Base-by-base conservation (phyloP, 2,329 filamentous ascomycete genomes). In the Fusarium mundagurra region DNA sequence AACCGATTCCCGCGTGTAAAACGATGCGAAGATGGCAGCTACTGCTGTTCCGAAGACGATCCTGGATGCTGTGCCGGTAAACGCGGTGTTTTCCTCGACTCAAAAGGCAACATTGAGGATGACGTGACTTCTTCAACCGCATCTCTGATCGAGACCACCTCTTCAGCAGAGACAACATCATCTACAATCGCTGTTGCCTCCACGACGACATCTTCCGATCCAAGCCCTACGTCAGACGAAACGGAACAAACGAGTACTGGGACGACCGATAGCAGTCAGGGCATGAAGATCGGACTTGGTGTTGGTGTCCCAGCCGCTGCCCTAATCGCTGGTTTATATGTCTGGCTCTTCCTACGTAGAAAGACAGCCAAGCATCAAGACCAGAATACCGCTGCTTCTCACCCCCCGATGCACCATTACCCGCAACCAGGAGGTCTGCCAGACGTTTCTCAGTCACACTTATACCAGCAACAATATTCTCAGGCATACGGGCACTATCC, bases 21-120 rank as follows among this genome's bases (percentile, higher is more conserved):
- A 13, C n/a, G 36, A 27, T 76, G 74, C 38, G 44, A 64, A 1
- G 69, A 76, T 53, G 74, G 75, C 2, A 73, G 71, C n/a, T 69
- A 57, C n/a, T 77, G 72, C n/a, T 77, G 69, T 27, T 61, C 8
- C 1, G 34, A 77, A 16, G 54, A 75, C n/a, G 69, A 76, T 27
- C 43, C 41, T 24, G 61, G 63, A 8, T 77, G 74, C 11, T 77
- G 69, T 6, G 45, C 65, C 8, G 66, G 67, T 7, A 67, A 55
- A 27, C 55, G 69, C 0, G 75, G 74, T 10, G 41, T 57, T 1
- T 77, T 77, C 13, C 67, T 77, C 2, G 69, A 57, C 16, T 29
- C 62, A 1, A 36, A 69, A 10, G 57, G 67, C 14, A 64, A 69
- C 6, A 31, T 64, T 3, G 54, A 54, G 36, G 31, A 60, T 8